These are phyloP conservation scores for Avena atlantica DNA, from an alignment of 176 grass and related monocot species.

Conservation along the genomic window DNA sequence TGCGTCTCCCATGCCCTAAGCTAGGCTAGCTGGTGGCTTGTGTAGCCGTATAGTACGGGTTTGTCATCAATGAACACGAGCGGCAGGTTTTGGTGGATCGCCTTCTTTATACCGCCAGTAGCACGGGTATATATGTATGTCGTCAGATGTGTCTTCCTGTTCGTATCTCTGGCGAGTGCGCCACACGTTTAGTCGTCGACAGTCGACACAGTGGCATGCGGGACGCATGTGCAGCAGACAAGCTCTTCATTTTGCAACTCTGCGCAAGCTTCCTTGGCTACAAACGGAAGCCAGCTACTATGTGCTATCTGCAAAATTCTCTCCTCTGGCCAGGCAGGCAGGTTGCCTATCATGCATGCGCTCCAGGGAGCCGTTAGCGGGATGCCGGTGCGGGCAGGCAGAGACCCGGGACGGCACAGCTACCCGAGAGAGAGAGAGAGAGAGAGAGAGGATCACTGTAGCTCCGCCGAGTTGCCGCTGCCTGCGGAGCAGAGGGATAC, in stretches of 20 bases:
- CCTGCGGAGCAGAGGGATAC: not conserved
- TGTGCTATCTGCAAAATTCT: constrained; percentile 41
- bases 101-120: too few relatives aligned
- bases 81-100: too few relatives aligned
- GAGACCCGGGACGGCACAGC: not conserved
- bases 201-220: not conserved
- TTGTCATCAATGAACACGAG: too few relatives aligned
- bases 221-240: not conserved
- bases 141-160: not conserved
- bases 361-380: not conserved
- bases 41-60: too few relatives aligned
- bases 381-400: not conserved
- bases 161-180: not conserved
- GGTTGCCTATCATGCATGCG: constrained; percentile 9
- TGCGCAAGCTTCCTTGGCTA: constrained; percentile 15
- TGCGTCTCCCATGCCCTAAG: too few relatives aligned
- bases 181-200: not conserved
- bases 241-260: constrained; percentile 12
- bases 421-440: not conserved
- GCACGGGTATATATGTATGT: not conserved
- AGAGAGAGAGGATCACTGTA: not conserved
- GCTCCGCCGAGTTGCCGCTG: constrained; percentile 22
- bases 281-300: constrained; percentile 35
- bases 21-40: too few relatives aligned
- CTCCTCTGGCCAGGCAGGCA: not conserved